Base-by-base conservation (phyloP, 805 yeast genomes). In the Candida bentonensis region DNA sequence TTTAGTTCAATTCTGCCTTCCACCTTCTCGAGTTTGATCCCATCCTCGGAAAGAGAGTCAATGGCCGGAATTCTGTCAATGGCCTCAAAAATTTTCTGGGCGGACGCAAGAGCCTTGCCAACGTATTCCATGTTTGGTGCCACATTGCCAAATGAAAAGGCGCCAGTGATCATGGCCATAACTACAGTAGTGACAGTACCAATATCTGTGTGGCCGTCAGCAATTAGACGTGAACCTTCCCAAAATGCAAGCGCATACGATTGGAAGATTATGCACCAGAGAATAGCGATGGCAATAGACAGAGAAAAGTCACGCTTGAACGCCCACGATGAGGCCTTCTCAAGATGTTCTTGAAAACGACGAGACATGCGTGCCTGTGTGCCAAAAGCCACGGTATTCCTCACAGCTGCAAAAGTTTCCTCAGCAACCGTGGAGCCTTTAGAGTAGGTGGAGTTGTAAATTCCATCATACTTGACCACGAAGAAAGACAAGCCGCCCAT, bases 1-100 rank as follows among this genome's bases (percentile, higher is more conserved):
- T 83, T 84, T 55, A 89, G 80, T 47, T 58, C 70, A 48, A 89
- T 85, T 53, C 83, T 88, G 45, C 92, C 89, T 43, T 58, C 44
- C 22, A 66, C 45, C 1, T 49, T 44, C n/a, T 46, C 52, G 17
- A 56, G 49, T 7, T 36, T 44, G 34, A 30, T 41, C 3, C 66
- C 67, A 4, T 51, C 52, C 2, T 49, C 55, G 15, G 52, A 46
- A 11, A 53, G 52, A 4, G 63, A 45, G 48, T 66, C 70, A 39
- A 67, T 62, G 15, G 53, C 51, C 1, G 72, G 67, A 13, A 49
- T 57, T 21, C 72, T 64, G 47, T 67, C 66, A 44, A 67, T 67
- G 5, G 72, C 63, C 28, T 67, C 68, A 43, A 63, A 65, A 22
- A 67, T 57, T 46, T 63, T 60, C 45, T 59, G 50, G 22, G 64